These are phyloP conservation scores for Aureobasidium sp. DNA, from an alignment of 2,329 filamentous ascomycete genomes.

Conservation along the genomic window DNA sequence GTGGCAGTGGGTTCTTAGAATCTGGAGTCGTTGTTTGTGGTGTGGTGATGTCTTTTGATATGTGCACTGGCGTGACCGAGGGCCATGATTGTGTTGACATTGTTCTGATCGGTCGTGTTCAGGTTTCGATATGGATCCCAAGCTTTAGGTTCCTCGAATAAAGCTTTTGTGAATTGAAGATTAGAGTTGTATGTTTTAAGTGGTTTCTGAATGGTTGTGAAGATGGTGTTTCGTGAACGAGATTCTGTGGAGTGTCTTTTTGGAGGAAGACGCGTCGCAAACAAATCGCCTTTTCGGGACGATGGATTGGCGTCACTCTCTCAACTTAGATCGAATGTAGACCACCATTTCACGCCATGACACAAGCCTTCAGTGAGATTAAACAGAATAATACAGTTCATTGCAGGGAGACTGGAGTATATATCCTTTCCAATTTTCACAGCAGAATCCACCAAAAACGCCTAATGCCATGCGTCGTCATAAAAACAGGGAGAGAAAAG, in stretches of 20 bases:
- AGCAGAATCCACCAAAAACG: background rate
- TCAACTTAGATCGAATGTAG: background rate
- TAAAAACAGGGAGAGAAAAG: background rate
- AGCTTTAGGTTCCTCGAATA: background rate
- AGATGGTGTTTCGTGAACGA: background rate
- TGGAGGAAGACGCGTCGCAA: conserved; percentile 8
- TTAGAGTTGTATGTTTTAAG: background rate
- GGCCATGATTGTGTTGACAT: conserved; percentile 2
- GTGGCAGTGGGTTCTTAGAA: conserved; percentile 60
- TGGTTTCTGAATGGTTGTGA: background rate
- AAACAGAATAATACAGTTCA: background rate
- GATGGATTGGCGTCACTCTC: background rate
- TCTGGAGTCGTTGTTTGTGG: background rate
- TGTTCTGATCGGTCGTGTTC: background rate
- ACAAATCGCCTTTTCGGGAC: background rate
- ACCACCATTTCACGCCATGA: background rate
- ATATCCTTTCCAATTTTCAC: background rate
- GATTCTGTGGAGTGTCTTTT: background rate
- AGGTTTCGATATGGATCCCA: too few relatives aligned
- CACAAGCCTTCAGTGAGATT: background rate
- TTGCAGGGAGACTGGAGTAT: background rate
- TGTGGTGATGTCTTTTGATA: background rate
- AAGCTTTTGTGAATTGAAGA: background rate
- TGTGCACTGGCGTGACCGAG: conserved; percentile 1
- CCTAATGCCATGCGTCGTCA: conserved; percentile 2